Conservation (phyloP, 2,329 filamentous ascomycete genomes). For the Parascedosporium putredinis region DNA sequence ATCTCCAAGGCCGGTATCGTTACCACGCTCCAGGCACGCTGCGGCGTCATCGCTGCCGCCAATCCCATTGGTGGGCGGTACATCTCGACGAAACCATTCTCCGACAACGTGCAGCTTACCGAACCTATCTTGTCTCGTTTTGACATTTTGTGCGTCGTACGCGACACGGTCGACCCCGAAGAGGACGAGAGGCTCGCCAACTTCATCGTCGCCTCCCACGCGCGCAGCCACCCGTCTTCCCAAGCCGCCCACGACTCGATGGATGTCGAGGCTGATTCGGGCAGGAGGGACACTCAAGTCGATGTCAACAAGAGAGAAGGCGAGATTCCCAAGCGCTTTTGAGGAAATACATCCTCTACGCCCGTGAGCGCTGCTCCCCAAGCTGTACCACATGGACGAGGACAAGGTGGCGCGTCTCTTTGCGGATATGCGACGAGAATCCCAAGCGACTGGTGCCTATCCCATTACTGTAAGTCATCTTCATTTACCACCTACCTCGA, state of each 20-base stretch:
- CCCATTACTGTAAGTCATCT: conserved; percentile 74
- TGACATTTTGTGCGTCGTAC: conserved; percentile 90
- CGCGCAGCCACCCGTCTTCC: conserved; percentile 67
- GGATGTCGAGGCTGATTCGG: conserved; percentile 14
- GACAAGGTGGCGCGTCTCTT: conserved; percentile 93
- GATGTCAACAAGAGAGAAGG: conserved; percentile 33
- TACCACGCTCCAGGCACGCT: conserved; percentile 89
- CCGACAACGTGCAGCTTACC: conserved; percentile 90
- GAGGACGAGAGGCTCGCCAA: conserved; percentile 90
- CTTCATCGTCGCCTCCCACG: conserved; percentile 92
- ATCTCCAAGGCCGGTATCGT: conserved; percentile 99
- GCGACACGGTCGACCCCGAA: conserved; percentile 83
- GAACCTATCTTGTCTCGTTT: conserved; percentile 97
- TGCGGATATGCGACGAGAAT: conserved; percentile 91
- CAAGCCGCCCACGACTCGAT: conserved; percentile 40
- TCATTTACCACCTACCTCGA: background rate
- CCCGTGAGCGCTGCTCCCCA: conserved; percentile 82
- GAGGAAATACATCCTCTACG: conserved; percentile 94
- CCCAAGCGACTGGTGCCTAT: conserved; percentile 86
- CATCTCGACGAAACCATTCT: conserved; percentile 92
- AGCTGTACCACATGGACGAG: conserved; percentile 94
- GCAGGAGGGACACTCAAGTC: conserved; percentile 21
- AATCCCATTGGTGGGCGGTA: conserved; percentile 96
- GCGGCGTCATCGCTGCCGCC: conserved; percentile 90
- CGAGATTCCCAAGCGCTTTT: conserved; percentile 86